phyloP scores from a whole-genome alignment of 306 rosid species.

The Quercus berberidifolia region DNA sequence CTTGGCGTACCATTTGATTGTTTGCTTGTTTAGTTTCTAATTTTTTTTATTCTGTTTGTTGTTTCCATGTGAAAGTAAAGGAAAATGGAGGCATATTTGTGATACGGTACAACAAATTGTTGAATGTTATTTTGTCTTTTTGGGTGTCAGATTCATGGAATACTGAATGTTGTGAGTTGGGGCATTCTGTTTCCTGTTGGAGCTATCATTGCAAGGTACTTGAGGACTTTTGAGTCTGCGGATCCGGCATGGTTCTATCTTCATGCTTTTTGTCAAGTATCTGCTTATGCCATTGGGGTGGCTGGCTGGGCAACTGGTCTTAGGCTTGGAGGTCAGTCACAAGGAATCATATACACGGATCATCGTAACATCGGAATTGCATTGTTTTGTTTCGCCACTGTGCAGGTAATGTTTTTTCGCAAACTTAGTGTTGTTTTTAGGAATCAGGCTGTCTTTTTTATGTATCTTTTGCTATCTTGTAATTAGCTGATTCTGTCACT shows the following conservation, averaged over 20 bases:
- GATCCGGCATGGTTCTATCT: slow-evolving; percentile 96
- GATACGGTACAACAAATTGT: neutral
- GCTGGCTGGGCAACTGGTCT: slow-evolving; percentile 94
- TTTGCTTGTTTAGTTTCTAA: too few species aligned
- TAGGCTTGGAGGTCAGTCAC: slow-evolving; percentile 72
- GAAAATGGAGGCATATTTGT: neutral
- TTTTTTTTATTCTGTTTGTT: too few species aligned
- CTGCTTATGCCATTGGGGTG: slow-evolving; percentile 76
- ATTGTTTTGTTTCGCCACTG: slow-evolving; percentile 63
- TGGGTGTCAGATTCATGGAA: slow-evolving; percentile 63
- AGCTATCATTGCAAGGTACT: slow-evolving; percentile 69
- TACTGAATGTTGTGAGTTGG: slow-evolving; percentile 85
- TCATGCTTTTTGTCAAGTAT: slow-evolving; percentile 60
- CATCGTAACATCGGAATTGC: slow-evolving; percentile 84
- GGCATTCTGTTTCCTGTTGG: slow-evolving; percentile 85
- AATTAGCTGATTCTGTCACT: neutral
- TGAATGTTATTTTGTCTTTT: neutral
- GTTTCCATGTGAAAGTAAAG: neutral
- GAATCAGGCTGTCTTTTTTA: too few species aligned
- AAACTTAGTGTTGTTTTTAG: neutral
- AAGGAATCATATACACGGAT: slow-evolving; percentile 12
- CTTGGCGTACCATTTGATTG: neutral
- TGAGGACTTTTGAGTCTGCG: slow-evolving; percentile 62
- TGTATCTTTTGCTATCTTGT: neutral
- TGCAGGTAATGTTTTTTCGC: slow-evolving; percentile 50